Base-by-base conservation (phyloP, 352 stramenopile genomes). In the Phytopythium ostracodes region DNA sequence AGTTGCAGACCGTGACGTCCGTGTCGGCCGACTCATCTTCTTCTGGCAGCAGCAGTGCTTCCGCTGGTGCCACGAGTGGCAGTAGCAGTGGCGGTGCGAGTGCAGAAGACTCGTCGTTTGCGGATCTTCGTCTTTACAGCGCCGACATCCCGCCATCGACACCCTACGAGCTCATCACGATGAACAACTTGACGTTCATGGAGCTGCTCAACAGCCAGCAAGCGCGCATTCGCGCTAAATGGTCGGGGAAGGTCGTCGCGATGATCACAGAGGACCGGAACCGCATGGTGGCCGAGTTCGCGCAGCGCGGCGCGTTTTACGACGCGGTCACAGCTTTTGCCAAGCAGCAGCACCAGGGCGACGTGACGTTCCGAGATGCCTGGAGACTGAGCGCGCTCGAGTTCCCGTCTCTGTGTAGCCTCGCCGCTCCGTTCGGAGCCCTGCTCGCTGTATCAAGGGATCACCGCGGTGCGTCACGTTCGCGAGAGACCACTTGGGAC, bases 251-350 rank as follows among this genome's bases (percentile, higher is more conserved):
- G 43, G 71, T 79, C 44, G 56, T 84, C 33, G 36, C 75, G 15
- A 76, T 81, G 75, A 84, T 84, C 66, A 84, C 75, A 5, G 73
- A 81, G 20, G 75, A 84, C 42, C 72, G 75, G 53, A 84, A 84
- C 64, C 70, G 75, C 59, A 77, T 84, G 65, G 72, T 80, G 47
- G 43, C 71, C 27, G 75, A 77, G 55, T 77, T 77, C 44, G 63
- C 70, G 20, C 66, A 73, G 29, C 70, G 66, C 17, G 67, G 73
- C n/a, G 62, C 59, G 20, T 74, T 81, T 25, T 79, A 80, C 59
- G 71, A 81, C n/a, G 54, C 67, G 36, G 66, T 76, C 47, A 79
- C 55, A 10, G 47, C 70, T 38, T 65, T 62, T 15, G 73, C 67
- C 44, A 81, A 79, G 66, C 70, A 76, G 46, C 71, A 79, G 35